Evolutionary conservation across 1,284 basidiomycete species (phyloP).

Genomic region (Mycena sp.): DNA sequence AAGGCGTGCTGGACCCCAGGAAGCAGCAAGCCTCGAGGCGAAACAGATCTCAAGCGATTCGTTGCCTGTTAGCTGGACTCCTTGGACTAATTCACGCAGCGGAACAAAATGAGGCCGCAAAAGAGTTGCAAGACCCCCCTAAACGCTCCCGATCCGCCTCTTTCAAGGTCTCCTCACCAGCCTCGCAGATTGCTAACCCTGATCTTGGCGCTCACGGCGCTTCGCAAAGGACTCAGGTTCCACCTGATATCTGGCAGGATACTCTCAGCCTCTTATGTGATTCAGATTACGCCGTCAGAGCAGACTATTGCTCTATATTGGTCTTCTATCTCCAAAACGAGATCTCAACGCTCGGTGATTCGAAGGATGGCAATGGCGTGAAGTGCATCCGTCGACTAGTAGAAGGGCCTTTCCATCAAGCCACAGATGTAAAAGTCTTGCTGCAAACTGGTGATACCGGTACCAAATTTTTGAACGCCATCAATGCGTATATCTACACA

Average conservation of each 20-base stretch:
- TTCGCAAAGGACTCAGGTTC: constrained; percentile 76
- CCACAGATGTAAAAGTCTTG: constrained; percentile 56
- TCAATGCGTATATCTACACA: constrained; percentile 82
- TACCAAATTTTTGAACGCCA: constrained; percentile 78
- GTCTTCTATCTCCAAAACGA: constrained; percentile 80
- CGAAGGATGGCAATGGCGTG: constrained; percentile 52
- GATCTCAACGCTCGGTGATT: constrained; percentile 69
- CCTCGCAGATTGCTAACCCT: constrained; percentile 27
- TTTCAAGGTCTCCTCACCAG: constrained; percentile 34
- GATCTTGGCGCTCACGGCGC: constrained; percentile 22
- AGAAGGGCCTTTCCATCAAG: constrained; percentile 57
- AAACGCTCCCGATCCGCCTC: constrained; percentile 25
- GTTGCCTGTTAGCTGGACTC: constrained; percentile 77
- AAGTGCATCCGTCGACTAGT: constrained; percentile 53
- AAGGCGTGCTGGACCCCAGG: constrained; percentile 59
- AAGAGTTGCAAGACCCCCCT: constrained; percentile 36
- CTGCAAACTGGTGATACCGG: constrained; percentile 68
- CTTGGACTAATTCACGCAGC: constrained; percentile 77
- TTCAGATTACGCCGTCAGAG: constrained; percentile 74
- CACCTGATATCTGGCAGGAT: constrained; percentile 89
- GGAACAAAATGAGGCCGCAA: constrained; percentile 55
- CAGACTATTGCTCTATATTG: constrained; percentile 79
- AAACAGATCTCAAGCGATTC: constrained; percentile 74
- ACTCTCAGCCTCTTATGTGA: constrained; percentile 88
- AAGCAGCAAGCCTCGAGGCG: constrained; percentile 38